Conservation (phyloP, 1,284 basidiomycete genomes). For the Tylopilus sp. region DNA sequence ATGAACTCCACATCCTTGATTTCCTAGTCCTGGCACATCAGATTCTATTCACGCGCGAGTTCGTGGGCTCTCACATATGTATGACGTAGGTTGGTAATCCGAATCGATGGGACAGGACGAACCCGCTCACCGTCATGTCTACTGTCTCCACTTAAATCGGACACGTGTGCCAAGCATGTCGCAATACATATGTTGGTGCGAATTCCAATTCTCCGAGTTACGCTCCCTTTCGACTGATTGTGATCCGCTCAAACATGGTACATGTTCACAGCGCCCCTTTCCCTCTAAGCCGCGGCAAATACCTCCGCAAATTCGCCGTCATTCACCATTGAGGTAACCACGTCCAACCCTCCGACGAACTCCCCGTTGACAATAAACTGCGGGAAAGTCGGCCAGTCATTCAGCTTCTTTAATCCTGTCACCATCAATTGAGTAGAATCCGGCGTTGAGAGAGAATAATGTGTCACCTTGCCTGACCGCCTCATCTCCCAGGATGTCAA, state of each 20-base stretch:
- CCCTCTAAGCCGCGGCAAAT: conserved; percentile 10
- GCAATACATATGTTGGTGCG: background rate
- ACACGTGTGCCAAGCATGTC: conserved; percentile 16
- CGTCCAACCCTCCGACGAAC: conserved; percentile 94
- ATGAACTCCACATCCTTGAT: background rate
- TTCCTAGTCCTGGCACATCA: background rate
- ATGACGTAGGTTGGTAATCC: background rate
- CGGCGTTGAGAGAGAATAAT: background rate
- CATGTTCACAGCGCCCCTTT: background rate
- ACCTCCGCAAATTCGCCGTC: conserved; percentile 46
- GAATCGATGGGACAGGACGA: background rate
- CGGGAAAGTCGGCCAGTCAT: conserved; percentile 97
- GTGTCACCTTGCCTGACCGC: conserved; percentile 51
- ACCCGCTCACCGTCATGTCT: background rate
- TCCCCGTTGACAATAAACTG: conserved; percentile 94
- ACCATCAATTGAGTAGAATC: conserved; percentile 54
- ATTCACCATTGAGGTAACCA: conserved; percentile 62
- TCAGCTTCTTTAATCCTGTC: conserved; percentile 55
- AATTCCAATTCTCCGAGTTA: conserved; percentile 3
- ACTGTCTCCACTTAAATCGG: background rate
- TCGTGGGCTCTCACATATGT: background rate
- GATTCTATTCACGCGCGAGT: background rate
- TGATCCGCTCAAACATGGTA: background rate
- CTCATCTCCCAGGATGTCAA: conserved; percentile 87
- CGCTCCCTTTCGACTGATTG: background rate